phyloP scores from a whole-genome alignment of 2,329 filamentous ascomycete species.

The Talaromyces sp. region DNA sequence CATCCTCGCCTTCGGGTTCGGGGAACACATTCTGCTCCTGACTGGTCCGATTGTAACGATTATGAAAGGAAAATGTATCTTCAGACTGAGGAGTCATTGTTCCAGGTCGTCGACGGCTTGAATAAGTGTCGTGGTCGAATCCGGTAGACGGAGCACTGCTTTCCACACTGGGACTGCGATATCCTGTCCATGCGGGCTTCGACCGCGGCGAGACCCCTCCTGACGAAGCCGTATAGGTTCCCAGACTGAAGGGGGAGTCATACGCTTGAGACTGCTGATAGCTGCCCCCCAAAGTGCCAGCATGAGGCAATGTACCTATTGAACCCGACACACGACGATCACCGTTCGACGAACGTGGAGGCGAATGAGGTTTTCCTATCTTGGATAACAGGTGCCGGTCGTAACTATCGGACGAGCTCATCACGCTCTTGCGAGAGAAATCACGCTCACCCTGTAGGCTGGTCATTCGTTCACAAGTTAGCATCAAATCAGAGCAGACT shows the following conservation, averaged over 20 bases:
- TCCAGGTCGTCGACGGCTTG: constrained; percentile 42
- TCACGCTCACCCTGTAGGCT: constrained; percentile 57
- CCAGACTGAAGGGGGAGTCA: constrained; percentile 23
- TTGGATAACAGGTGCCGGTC: constrained; percentile 59
- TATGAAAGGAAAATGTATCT: constrained; percentile 45
- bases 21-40: constrained; percentile 57
- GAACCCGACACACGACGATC: constrained; percentile 21
- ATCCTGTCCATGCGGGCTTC: constrained; percentile 36
- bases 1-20: constrained; percentile 42
- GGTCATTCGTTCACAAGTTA: constrained; percentile 13
- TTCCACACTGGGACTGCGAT: constrained; percentile 40
- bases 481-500: background rate
- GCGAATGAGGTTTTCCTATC: constrained; percentile 56
- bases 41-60: constrained; percentile 53
- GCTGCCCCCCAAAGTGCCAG: constrained; percentile 21
- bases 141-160: constrained; percentile 36
- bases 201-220: constrained; percentile 37
- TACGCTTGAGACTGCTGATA: constrained; percentile 2
- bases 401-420: constrained; percentile 57
- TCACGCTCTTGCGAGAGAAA: constrained; percentile 52
- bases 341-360: constrained; percentile 39
- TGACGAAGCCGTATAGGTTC: constrained; percentile 30
- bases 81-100: constrained; percentile 45
- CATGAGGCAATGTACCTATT: constrained; percentile 26
- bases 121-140: constrained; percentile 32